Base-by-base conservation (phyloP, 352 stramenopile genomes). In the Phytopythium mirpurense region DNA sequence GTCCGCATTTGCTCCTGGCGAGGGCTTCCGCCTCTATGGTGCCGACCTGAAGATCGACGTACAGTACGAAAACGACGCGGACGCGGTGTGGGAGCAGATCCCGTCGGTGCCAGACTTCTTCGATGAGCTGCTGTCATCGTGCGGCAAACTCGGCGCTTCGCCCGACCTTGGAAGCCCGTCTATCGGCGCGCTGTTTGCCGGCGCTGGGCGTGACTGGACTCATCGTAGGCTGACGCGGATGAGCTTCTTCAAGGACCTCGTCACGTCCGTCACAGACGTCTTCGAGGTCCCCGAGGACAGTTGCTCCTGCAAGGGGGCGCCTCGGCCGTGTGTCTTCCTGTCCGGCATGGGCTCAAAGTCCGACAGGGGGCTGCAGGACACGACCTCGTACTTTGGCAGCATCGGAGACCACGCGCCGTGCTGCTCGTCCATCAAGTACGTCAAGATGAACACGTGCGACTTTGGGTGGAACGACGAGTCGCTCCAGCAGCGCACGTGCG, bases 291-390 rank as follows among this genome's bases (percentile, higher is more conserved):
- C 57, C 12, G 55, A 56, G 11, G 63, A 68, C 3, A 66, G 75
- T 41, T 83, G 72, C 44, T 5, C 5, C 29, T 32, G 29, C 9
- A 32, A 32, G 9, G 29, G 29, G 29, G 9, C 29, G 29, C 29
- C 29, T 32, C 69, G 69, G n/a, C 62, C 69, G 24, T 82, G 72
- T 42, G 51, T 82, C 14, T 78, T 82, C 41, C 63, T 78, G 26
- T 66, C 78, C 38, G 72, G 68, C 5, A 35, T 77, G 16, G 71
- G 68, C 4, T 50, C 68, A 9, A 58, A 53, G 19, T 32, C 29
- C 5, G 29, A 32, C 29, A 5, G 5, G 29, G 29, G 29, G 9
- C 29, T 32, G 9, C 29, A 10, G 29, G 9, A 32, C 29, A 32
- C 29, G 10, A 53, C 47, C 9, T 32, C 29, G 29, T 58, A 76